Percentiles rank a stretch among this genome's conserved stretches.
Conservation (phyloP, 768 basidiomycete species). For the Pholiota microspora region DNA sequence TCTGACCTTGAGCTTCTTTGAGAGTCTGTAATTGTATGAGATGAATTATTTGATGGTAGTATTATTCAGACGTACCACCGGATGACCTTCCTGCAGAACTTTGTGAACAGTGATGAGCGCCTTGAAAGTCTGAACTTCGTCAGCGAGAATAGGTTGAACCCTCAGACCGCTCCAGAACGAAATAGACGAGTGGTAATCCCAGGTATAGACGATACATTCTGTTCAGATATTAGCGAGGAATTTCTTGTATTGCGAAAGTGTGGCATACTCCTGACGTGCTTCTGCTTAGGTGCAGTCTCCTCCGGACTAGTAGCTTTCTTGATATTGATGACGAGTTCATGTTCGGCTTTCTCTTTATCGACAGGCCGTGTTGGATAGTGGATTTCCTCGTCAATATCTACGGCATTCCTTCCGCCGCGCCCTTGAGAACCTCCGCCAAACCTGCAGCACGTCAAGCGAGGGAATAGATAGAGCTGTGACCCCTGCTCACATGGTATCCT, state of each 20-base stretch:
- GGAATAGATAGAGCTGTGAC: neutral
- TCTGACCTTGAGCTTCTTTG: slow-evolving; percentile 96
- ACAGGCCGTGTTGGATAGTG: slow-evolving; percentile 97
- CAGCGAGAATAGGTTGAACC: slow-evolving; percentile 94
- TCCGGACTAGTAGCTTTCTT: slow-evolving; percentile 98
- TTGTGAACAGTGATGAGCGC: slow-evolving; percentile 97
- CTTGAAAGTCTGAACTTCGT: slow-evolving; percentile 99
- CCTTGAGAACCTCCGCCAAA: slow-evolving; percentile 34
- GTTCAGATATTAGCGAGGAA: slow-evolving; percentile 13
- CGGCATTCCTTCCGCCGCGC: slow-evolving; percentile 38
- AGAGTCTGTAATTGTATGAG: slow-evolving; percentile 61
- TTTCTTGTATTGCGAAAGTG: slow-evolving; percentile 13
- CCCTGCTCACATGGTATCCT: slow-evolving; percentile 4
- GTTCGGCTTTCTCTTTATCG: slow-evolving; percentile 97
- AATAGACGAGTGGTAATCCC: slow-evolving; percentile 98
- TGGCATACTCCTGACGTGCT: slow-evolving; percentile 92
- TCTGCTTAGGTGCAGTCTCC: slow-evolving; percentile 97
- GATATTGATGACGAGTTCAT: slow-evolving; percentile 90
- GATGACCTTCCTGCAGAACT: slow-evolving; percentile 96
- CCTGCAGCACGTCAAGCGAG: slow-evolving; percentile 25
- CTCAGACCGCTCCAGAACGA: slow-evolving; percentile 98
- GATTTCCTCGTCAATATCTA: slow-evolving; percentile 78
- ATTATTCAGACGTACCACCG: slow-evolving; percentile 61
- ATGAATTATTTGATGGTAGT: slow-evolving; percentile 1
- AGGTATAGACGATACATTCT: slow-evolving; percentile 99